Percentiles rank a stretch among this genome's conserved stretches.
These are phyloP conservation scores for Balamuthia mandrillaris DNA, from an alignment of 208 protist species.

Conservation along the genomic window DNA sequence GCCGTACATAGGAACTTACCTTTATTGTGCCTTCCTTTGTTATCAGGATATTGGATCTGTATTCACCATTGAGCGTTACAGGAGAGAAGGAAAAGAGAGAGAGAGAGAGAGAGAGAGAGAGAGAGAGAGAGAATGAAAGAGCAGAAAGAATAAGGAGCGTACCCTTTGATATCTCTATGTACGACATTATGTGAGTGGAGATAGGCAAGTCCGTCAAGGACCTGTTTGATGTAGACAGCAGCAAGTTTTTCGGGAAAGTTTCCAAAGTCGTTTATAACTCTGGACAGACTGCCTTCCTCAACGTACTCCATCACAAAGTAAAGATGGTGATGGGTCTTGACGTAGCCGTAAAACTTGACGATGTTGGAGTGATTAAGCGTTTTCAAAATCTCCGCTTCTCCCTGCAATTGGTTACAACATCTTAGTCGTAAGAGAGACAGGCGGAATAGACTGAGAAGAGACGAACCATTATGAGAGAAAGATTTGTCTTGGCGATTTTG, in stretches of 20 bases:
- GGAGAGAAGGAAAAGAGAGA: not conserved
- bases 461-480: slow-evolving; percentile 47
- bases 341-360: slow-evolving; percentile 77
- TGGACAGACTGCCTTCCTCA: slow-evolving; percentile 80
- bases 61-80: not conserved
- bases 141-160: not conserved
- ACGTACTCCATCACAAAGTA: slow-evolving; percentile 84
- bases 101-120: not conserved
- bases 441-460: not conserved
- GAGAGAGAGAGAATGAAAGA: not conserved
- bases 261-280: slow-evolving; percentile 81
- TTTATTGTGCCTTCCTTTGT: slow-evolving; percentile 85
- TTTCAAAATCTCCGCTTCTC: slow-evolving; percentile 75
- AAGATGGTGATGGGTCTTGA: slow-evolving; percentile 66
- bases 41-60: slow-evolving; percentile 80
- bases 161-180: slow-evolving; percentile 82
- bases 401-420: not conserved
- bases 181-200: slow-evolving; percentile 80
- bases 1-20: too few species aligned
- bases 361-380: slow-evolving; percentile 75
- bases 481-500: slow-evolving; percentile 54
- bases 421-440: not conserved
- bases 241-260: slow-evolving; percentile 78
- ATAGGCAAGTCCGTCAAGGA: slow-evolving; percentile 79
- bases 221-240: slow-evolving; percentile 76